Evolutionary conservation across 768 basidiomycete genomes (phyloP).

Genomic region (Saitozyma podzolica): DNA sequence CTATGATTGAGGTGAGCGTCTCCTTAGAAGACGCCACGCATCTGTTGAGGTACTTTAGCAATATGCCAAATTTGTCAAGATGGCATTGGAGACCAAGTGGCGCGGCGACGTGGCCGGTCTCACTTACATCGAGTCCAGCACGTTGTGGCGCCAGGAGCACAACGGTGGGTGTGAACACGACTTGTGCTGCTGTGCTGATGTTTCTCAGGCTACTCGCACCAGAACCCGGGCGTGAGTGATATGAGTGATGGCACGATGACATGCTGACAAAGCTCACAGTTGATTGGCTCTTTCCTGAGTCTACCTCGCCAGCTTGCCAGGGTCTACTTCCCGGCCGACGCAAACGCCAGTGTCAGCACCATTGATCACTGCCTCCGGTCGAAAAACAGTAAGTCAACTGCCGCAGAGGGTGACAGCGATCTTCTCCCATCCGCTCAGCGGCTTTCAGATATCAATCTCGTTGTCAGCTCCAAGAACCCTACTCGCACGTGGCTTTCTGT

Average conservation of each 20-base stretch:
- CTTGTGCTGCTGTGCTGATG: not conserved
- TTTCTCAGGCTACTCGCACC: conserved; percentile 67
- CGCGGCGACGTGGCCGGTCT: conserved; percentile 54
- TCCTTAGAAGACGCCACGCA: too few relatives aligned
- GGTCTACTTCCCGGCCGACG: conserved; percentile 75
- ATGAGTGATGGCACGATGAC: not conserved
- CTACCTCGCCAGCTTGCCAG: conserved; percentile 59
- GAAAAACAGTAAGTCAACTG: conserved; percentile 64
- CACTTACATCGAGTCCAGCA: conserved; percentile 77
- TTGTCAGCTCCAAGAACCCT: conserved; percentile 80
- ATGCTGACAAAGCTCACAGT: conserved; percentile 55
- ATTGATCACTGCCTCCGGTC: conserved; percentile 78
- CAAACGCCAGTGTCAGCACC: conserved; percentile 80
- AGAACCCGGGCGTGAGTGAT: conserved; percentile 51
- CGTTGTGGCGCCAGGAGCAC: conserved; percentile 71
- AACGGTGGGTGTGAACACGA: conserved; percentile 58
- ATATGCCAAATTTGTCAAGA: conserved; percentile 84
- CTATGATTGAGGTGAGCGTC: conserved; percentile 76
- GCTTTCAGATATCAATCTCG: conserved; percentile 51
- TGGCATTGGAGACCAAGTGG: conserved; percentile 69
- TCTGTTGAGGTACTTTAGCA: too few relatives aligned
- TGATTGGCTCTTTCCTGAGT: conserved; percentile 82
- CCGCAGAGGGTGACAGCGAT: not conserved
- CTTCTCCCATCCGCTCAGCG: conserved; percentile 3
- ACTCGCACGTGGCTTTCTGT: conserved; percentile 35